Evolutionary conservation across 225 moss, liverwort and hornwort genomes (phyloP), one percentile per base, ranked within the genome.

Genomic region (Anthoceros angustus): DNA sequence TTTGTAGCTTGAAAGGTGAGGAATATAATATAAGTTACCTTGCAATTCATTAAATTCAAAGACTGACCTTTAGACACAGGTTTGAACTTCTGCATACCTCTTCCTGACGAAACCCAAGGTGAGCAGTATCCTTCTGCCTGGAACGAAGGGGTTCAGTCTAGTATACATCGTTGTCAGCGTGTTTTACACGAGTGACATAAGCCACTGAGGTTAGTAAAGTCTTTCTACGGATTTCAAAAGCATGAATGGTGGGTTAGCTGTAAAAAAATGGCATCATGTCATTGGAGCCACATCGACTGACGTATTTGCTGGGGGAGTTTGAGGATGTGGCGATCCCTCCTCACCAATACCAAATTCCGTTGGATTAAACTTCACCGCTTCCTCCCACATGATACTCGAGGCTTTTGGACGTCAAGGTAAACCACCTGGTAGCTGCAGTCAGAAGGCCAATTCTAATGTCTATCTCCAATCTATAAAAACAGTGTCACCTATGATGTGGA

Each of bases 361-460:
- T 5, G 78, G 63, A 65, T 81, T 81, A 8, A 85, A 74, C 67
- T 84, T 77, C 67, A 85, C 86, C 9, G 80, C 80, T 32, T 85
- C 89, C 62, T 80, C 79, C 92, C 84, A 88, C 80, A 83, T 77
- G 40, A 77, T 62, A 74, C 77, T 85, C 38, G 83, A 77, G 73
- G 81, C 86, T 86, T 67, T 69, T n/a, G 64, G 9, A 5, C 18
- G 80, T 86, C 72, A 85, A 85, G 83, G 87, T 63, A 14, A 43
- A 64, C 2, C 55, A 23, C 32, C 32, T 32, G 32, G 32, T 32
- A 32, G 32, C 32, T 32, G 32, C 32, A 32, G 32, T 32, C 32
- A 32, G 4, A 32, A 32, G 32, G 32, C 32, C 32, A 32, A 32
- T 32, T 32, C 32, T 32, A 25, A 38, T 60, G 69, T n/a, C 25